Evolutionary conservation across 164 flowering plant species (phyloP), one percentile per base, ranked within the genome.

Genomic region (Umbellularia californica): DNA sequence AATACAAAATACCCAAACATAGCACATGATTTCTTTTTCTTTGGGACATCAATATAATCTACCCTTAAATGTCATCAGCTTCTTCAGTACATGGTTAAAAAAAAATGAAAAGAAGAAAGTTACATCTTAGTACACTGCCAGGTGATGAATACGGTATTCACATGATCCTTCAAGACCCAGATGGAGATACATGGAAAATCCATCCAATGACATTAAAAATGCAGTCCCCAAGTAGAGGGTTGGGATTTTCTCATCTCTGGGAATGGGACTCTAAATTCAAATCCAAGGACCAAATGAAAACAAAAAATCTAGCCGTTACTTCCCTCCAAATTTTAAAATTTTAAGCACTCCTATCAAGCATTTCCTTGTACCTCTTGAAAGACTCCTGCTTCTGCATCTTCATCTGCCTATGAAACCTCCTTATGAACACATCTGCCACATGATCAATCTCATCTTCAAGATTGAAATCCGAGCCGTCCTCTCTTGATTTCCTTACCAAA

Each of bases 381-480:
- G 94, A 90, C 28, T 79, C 84, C 67, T 81, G 88, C 88, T 90
- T 92, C 80, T 92, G 93, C 85, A 92, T 1, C 66, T 84, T 82
- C 78, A 92, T 90, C 79, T 84, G 84, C 70, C 82, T 82, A 58
- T 82, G 88, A 65, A 92, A 87, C 83, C 89, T 88, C 76, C 25
- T 79, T 35, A 92, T 92, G 75, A 92, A 92, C 88, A 92, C 77
- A 73, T 90, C 94, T 0, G 95, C 97, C 3, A 86, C 95, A 2
- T 87, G 85, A 63, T 92, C 92, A 15, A 92, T 92, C 86, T 92
- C 92, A 22, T 89, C 90, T 76, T 92, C 97, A 41, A 92, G 83
- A 13, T 74, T 85, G 81, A 90, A 92, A 52, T 83, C 74, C 55
- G 84, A 84, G 28, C 81, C 89, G 7, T 83, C 84, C 69, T 87